These are phyloP conservation scores for Paramecium pentaurelia DNA, from an alignment of 73 alveolate genomes.

Conservation along the genomic window DNA sequence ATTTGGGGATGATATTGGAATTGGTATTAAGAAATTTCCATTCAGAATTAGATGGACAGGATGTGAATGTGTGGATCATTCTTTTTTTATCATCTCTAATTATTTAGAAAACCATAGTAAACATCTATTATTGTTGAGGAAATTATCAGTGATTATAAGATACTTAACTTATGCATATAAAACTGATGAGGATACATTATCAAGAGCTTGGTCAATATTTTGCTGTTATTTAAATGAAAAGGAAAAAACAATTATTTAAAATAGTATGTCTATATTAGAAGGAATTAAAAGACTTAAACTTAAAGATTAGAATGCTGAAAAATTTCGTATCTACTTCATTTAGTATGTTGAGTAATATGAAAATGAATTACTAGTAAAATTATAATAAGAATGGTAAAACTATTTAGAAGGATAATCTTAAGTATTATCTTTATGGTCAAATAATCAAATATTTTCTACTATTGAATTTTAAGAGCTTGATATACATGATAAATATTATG, in stretches of 20 bases:
- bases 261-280: neutral
- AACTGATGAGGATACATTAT: neutral
- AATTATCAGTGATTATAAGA: neutral
- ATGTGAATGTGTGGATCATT: neutral
- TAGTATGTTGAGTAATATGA: neutral
- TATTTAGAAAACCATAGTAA: neutral
- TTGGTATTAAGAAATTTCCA: conserved; percentile 24
- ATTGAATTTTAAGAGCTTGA: neutral
- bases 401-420: neutral
- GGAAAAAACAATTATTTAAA: neutral
- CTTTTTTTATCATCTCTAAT: neutral
- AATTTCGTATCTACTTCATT: neutral
- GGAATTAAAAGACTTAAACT: conserved; percentile 12
- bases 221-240: neutral
- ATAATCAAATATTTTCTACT: neutral
- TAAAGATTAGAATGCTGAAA: neutral
- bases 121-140: neutral
- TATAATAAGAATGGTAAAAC: neutral
- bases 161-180: neutral
- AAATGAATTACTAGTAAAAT: neutral
- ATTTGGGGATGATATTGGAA: conserved; percentile 29
- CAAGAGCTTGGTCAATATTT: conserved; percentile 20
- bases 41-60: conserved; percentile 48
- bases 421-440: neutral
- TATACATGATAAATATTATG: neutral